Percentiles rank a stretch among this genome's conserved stretches.
Evolutionary conservation across 345 rosid species (phyloP).

Genomic region (Garcia nutans): DNA sequence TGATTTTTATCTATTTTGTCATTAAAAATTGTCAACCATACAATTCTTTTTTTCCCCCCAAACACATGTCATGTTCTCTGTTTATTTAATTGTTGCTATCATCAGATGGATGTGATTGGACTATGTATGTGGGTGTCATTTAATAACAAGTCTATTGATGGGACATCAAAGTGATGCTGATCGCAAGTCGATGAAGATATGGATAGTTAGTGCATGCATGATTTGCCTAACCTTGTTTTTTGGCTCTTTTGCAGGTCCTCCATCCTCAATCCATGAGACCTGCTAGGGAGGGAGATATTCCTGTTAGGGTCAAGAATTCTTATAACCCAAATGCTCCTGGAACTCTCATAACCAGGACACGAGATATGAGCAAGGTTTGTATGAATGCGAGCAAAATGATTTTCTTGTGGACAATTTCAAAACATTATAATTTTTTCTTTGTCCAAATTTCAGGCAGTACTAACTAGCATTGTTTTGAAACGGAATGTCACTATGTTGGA

Average conservation of each 20-base stretch:
- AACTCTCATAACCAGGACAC: conserved; percentile 78
- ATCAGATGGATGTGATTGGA: not conserved
- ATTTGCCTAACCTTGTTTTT: conserved; percentile 9
- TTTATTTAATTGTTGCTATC: not conserved
- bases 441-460: conserved; percentile 63
- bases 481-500: conserved; percentile 98
- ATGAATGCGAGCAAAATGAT: conserved; percentile 16
- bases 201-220: not conserved
- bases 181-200: not conserved
- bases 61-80: not conserved
- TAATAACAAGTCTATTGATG: conserved; percentile 4
- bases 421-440: conserved; percentile 17
- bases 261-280: conserved; percentile 99
- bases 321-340: conserved; percentile 96
- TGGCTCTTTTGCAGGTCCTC: conserved; percentile 57
- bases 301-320: conserved; percentile 98
- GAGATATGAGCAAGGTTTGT: conserved; percentile 93
- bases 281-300: conserved; percentile 94
- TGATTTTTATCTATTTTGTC: not conserved
- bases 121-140: not conserved
- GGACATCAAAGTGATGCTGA: not conserved
- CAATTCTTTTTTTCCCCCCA: not conserved
- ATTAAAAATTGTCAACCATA: not conserved
- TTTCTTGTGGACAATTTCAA: conserved; percentile 2
- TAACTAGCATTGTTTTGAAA: conserved; percentile 96